Conservation (phyloP, 306 rosid species). For the Biancaea sappan region DNA sequence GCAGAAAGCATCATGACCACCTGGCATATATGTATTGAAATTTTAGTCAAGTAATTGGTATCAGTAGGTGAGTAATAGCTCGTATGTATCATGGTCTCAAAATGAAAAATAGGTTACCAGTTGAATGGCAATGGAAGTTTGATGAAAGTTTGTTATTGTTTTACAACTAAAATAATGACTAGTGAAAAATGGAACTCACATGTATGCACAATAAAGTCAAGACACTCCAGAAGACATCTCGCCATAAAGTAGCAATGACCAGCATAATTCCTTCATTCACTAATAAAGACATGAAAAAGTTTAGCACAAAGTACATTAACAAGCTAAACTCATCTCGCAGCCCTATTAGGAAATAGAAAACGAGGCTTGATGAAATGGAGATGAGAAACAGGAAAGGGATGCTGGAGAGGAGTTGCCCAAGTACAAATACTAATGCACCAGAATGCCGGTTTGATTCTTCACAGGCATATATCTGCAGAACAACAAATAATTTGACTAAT, state of each 20-base stretch:
- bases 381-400: constrained; percentile 96
- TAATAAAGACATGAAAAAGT: constrained; percentile 83
- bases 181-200: constrained; percentile 50
- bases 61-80: background rate
- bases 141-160: background rate
- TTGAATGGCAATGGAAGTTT: background rate
- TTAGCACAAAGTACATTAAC: constrained; percentile 98
- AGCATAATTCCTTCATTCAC: constrained; percentile 92
- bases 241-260: constrained; percentile 69
- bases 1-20: constrained; percentile 97
- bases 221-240: constrained; percentile 84
- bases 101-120: background rate
- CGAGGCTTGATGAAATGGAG: constrained; percentile 88
- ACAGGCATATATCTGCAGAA: constrained; percentile 75
- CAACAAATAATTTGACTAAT: constrained; percentile 32
- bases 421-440: constrained; percentile 76
- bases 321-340: constrained; percentile 86
- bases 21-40: constrained; percentile 53
- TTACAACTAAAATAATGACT: background rate
- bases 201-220: constrained; percentile 77
- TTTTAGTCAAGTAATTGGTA: constrained; percentile 25
- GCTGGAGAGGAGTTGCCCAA: constrained; percentile 95
- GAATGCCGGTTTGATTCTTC: constrained; percentile 92
- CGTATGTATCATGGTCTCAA: background rate
- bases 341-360: constrained; percentile 90